Percentiles rank a stretch among this genome's conserved stretches.
These are phyloP conservation scores for Skeletonema costatum DNA, from an alignment of 108 stramenopile genomes.

Conservation along the genomic window DNA sequence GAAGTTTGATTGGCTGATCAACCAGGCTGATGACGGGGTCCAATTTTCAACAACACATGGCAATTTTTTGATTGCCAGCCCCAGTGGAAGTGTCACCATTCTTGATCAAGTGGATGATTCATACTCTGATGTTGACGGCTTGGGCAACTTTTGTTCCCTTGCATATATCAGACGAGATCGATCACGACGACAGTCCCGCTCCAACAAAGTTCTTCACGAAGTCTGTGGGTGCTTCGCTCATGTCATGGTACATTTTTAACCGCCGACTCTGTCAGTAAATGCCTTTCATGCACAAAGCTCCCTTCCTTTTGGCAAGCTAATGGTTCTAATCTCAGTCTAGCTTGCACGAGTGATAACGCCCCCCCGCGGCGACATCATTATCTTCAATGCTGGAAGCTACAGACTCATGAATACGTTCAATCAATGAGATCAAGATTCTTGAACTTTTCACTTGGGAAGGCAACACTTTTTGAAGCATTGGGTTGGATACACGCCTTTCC, in stretches of 20 bases:
- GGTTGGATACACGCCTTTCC: conserved; percentile 38
- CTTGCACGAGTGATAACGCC: conserved; percentile 51
- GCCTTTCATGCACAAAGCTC: conserved; percentile 36
- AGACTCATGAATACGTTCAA: conserved; percentile 50
- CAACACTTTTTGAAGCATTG: conserved; percentile 51
- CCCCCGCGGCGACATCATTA: conserved; percentile 57
- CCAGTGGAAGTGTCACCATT: conserved; percentile 21
- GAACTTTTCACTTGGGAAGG: conserved; percentile 31
- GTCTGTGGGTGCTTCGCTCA: conserved; percentile 56
- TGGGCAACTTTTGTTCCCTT: conserved; percentile 40
- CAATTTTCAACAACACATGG: conserved; percentile 48
- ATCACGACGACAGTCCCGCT: background rate
- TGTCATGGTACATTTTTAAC: conserved; percentile 50
- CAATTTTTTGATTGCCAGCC: conserved; percentile 22
- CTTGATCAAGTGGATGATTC: conserved; percentile 21
- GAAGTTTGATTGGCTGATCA: conserved; percentile 41
- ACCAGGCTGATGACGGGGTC: conserved; percentile 38
- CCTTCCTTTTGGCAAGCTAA: conserved; percentile 63
- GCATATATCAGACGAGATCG: conserved; percentile 23
- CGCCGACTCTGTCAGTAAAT: conserved; percentile 23
- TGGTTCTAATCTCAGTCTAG: conserved; percentile 44
- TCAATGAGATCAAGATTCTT: conserved; percentile 46
- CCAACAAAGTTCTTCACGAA: conserved; percentile 5
- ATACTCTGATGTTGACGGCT: conserved; percentile 18
- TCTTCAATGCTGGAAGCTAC: conserved; percentile 42